Evolutionary conservation across 2,329 filamentous ascomycete genomes (phyloP), one percentile per base, ranked within the genome.

Genomic region (Alternaria sp.): DNA sequence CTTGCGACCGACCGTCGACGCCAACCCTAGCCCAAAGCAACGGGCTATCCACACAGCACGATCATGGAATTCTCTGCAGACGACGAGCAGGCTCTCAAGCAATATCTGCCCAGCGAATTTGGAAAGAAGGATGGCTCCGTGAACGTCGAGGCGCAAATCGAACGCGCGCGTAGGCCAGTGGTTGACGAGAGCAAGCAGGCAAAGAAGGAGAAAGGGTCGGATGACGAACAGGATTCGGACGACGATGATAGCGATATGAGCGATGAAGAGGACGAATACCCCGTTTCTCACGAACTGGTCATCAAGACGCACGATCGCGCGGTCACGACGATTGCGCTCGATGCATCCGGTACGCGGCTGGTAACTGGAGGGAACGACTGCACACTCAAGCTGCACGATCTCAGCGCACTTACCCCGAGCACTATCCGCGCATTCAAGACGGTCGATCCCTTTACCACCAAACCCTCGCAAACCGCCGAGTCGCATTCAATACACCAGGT

Each of bases 351-450:
- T 11, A 90, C 90, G 50, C 88, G 96, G 71, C 84, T 99, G 76
- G 89, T 95, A 51, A 96, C 93, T n/a, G 94, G 92, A 21, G 97
- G 94, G 6, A 92, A 91, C 64, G 96, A 99, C 80, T 96, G 94
- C 79, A 92, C 89, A 1, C 84, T 98, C 73, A 98, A 97, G 77
- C 85, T 99, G 18, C 94, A 97, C 82, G 95, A 99, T 78, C 97
- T 99, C 78, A 89, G 94, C 3, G 92, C 94, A 50, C 96, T 99
- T 91, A 97, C 95, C 1, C 93, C 94, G 2, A 96, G 94, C 6
- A 98, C 96, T 0, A 87, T 99, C 55, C 92, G 95, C 72, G 93
- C 96, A 1, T 99, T 99, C 86, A 94, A 93, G 75, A 94, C 90
- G 9, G 86, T 98, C 51, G 95, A 99, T 76, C 95, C 96, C 0